Base-by-base conservation (phyloP, 345 rosid species). In the Turritis glabra region DNA sequence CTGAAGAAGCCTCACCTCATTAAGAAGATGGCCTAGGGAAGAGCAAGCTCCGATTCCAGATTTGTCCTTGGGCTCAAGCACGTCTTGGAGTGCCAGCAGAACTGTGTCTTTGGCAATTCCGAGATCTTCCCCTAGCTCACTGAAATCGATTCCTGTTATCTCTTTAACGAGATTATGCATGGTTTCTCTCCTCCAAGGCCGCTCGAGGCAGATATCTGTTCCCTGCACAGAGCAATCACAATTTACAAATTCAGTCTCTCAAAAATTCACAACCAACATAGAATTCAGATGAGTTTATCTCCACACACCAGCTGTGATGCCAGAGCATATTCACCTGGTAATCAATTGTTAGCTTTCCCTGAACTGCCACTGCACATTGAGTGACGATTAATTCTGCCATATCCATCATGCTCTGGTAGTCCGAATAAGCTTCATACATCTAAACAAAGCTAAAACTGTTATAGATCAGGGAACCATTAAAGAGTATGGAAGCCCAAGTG, bases 391-490 rank as follows among this genome's bases (percentile, higher is more conserved):
- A 83, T 80, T 93, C 97, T 2, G 96, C 86, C 91, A 91, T 87
- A 80, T 84, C 82, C 98, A 93, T 93, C 98, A 91, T 93, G 82
- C 71, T 84, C 77, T 88, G 84, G 75, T 93, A 93, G 82, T 93
- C 98, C 59, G 97, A 88, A 84, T 85, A 93, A 8, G 97, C 92
- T 85, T 91, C 98, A 79, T 91, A 93, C 87, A 93, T 93, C 97
- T 93, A 83, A 67, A 77, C 77, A 70, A 59, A 66, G 75, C 35
- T 37, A 19, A 60, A 67, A 73, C 5, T 50, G 40, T 23, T 29
- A 48, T n/a, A 18, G 13, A 47, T 64, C 65, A 77, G 38, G 58
- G 52, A 55, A 53, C 8, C 46, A 64, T 73, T 26, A 27, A 64
- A 75, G 48, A 73, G 29, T 44, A 15, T 30, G 71, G 23, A 80